These are phyloP conservation scores for Ricinus communis DNA, from an alignment of 345 rosid species.

Conservation along the genomic window DNA sequence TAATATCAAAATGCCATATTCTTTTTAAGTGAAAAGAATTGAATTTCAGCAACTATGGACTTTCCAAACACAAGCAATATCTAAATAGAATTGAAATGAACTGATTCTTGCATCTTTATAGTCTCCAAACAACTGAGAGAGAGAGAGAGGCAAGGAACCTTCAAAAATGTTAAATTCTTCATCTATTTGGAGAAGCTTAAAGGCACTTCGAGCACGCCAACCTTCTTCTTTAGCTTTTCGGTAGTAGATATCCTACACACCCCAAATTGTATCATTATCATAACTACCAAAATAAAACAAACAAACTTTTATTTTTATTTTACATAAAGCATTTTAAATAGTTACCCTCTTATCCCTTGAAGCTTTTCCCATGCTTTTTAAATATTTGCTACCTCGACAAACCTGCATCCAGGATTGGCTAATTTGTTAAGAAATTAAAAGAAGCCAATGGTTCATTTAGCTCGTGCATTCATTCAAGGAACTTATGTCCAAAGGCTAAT, in stretches of 20 bases:
- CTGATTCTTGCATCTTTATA: too few species aligned
- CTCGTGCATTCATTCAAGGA: too few species aligned
- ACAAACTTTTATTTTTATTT: background rate
- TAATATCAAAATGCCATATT: too few species aligned
- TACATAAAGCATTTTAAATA: background rate
- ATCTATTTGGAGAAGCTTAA: constrained; percentile 91
- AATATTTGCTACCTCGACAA: background rate
- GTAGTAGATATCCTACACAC: constrained; percentile 80
- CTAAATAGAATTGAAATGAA: too few species aligned
- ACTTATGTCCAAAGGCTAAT: too few species aligned
- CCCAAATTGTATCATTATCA: background rate
- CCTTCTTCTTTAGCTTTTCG: constrained; percentile 98
- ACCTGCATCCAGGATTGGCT: background rate
- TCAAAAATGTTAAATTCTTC: constrained; percentile 94
- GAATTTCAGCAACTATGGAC: too few species aligned
- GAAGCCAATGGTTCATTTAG: too few species aligned
- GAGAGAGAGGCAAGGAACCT: constrained; percentile 38
- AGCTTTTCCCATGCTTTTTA: constrained; percentile 79
- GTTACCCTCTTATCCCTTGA: constrained; percentile 86
- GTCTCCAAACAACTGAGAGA: background rate
- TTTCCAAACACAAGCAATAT: too few species aligned
- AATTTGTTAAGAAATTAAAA: background rate
- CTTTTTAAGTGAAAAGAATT: too few species aligned
- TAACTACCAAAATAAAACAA: background rate
- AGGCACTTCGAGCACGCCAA: constrained; percentile 97